phyloP scores from a whole-genome alignment of 208 protist genomes.

The Trichomonas tenax region DNA sequence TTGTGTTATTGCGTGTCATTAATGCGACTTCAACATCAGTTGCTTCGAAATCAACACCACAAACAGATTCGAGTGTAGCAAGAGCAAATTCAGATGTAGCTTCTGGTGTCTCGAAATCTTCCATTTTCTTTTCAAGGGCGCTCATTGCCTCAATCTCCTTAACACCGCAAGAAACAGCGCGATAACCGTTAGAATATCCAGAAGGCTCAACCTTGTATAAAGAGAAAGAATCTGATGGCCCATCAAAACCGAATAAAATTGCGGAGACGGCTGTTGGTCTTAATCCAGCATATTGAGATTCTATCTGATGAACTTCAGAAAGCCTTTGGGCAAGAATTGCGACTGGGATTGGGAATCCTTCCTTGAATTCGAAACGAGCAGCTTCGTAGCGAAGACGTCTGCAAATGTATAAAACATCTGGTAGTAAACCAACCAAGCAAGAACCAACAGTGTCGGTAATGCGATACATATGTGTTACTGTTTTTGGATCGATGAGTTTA shows the following conservation, averaged over 20 bases:
- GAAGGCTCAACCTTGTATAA: neutral
- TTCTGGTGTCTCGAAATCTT: neutral
- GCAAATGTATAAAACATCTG: conserved; percentile 27
- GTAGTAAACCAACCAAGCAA: neutral
- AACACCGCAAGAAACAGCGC: neutral
- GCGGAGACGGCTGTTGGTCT: neutral
- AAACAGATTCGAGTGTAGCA: neutral
- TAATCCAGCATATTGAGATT: conserved; percentile 71
- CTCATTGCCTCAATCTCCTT: neutral
- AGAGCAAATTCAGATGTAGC: neutral
- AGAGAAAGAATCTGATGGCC: neutral
- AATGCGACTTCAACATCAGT: neutral
- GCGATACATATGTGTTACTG: conserved; percentile 78
- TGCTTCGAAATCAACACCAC: neutral
- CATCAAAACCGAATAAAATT: neutral
- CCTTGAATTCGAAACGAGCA: conserved; percentile 77
- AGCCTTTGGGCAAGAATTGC: conserved; percentile 78
- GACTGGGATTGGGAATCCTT: conserved; percentile 80
- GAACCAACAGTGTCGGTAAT: conserved; percentile 51
- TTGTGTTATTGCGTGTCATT: neutral
- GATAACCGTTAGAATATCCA: neutral
- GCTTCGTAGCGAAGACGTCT: conserved; percentile 65
- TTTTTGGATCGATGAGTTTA: conserved; percentile 75
- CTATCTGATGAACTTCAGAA: conserved; percentile 82
- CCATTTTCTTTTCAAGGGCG: neutral